Evolutionary conservation across 345 rosid genomes (phyloP), one percentile per base, ranked within the genome.

Genomic region (Citrus cavaleriei): DNA sequence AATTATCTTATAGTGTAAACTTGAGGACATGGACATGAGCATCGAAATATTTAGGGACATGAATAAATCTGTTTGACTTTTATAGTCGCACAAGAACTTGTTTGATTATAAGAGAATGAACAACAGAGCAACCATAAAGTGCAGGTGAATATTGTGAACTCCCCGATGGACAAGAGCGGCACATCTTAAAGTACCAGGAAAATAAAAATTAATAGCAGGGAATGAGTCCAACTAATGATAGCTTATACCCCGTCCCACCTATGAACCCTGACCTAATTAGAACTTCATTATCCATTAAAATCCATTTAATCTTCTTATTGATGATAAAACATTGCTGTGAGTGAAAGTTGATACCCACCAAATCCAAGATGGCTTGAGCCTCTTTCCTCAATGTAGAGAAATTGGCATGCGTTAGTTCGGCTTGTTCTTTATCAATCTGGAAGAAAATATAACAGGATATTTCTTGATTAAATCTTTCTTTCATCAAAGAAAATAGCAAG

Each of bases 371-470:
- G 75, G 93, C 86, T 79, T 89, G 99, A 72, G 93, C 95, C 81
- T 95, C 99, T 85, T 90, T 95, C 84, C 89, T 88, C 78, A 95
- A 49, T 69, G 93, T 88, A 63, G 93, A 87, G 83, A 95, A 93
- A 85, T 93, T 92, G 37, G 93, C 90, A 74, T 83, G 94, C 38
- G 93, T 91, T 80, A 95, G 90, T 72, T 93, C 98, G 51, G 91
- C 91, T 80, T 95, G 99, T 70, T 95, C 99, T 87, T 86, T 89
- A 85, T 92, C 91, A 77, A 93, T 83, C 98, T 95, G 89, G 66
- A 83, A 85, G 49, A 66, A 54, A 78, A 69, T 34, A 68, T 2
- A 81, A 49, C 24, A 3, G 28, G 65, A 68, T 65, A 78, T 80
- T n/a, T n/a, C 16, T 35, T 54, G 34, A 80, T 21, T 62, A 5